A percentile compares a stretch with the other conserved stretches of the same genome.
phyloP scores from a whole-genome alignment of 1,284 basidiomycete species.

The Taiwanofungus camphoratus region DNA sequence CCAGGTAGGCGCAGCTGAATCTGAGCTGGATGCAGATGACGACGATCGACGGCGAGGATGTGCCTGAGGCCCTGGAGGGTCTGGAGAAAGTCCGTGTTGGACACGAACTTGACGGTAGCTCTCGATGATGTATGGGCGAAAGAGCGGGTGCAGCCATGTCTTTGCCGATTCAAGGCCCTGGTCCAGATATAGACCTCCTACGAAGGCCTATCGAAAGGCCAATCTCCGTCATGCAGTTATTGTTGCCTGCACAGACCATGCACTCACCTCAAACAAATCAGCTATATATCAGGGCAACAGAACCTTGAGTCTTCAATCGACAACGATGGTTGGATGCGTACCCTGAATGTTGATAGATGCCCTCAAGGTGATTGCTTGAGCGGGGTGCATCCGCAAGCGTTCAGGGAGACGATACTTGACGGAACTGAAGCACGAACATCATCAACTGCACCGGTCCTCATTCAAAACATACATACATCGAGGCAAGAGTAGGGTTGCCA shows the following conservation, averaged over 20 bases:
- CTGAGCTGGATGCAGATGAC: conserved; percentile 10
- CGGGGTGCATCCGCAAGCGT: conserved; percentile 53
- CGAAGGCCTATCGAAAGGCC: conserved; percentile 47
- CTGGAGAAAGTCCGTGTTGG: conserved; percentile 55
- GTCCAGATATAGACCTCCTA: conserved; percentile 67
- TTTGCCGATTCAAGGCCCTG: conserved; percentile 52
- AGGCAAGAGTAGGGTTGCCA: conserved; percentile 64
- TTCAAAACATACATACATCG: conserved; percentile 43
- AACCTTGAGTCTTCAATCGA: too few relatives aligned
- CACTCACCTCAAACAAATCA: conserved; percentile 65
- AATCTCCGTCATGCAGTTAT: background rate
- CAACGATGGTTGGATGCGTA: too few relatives aligned
- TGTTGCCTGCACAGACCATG: background rate
- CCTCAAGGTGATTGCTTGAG: conserved; percentile 62
- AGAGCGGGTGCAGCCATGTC: conserved; percentile 53
- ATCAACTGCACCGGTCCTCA: background rate
- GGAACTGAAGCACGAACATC: conserved; percentile 36
- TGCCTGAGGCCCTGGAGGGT: conserved; percentile 18
- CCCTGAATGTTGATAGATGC: conserved; percentile 68
- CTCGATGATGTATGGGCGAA: conserved; percentile 52
- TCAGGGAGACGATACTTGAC: conserved; percentile 57
- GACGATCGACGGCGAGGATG: conserved; percentile 12
- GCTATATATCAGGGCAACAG: conserved; percentile 49
- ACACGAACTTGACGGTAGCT: conserved; percentile 58
- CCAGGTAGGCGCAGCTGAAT: conserved; percentile 13